A percentile compares a stretch with the other conserved stretches of the same genome.
These are phyloP conservation scores for Metschnikowia peoriensis DNA, from an alignment of 805 yeast genomes.

Conservation along the genomic window DNA sequence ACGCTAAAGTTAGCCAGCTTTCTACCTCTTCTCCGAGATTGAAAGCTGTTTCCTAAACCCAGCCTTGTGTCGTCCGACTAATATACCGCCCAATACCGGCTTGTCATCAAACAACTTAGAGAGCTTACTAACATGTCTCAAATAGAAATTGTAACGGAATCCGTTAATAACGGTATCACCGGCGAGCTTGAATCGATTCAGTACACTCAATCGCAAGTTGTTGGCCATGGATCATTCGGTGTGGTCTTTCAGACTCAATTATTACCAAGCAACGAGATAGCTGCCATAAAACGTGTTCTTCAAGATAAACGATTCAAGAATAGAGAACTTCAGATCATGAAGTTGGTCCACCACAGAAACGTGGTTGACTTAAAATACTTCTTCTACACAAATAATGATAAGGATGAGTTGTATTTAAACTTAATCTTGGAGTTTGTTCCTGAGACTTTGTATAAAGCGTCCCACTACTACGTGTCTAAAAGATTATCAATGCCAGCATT, in stretches of 20 bases:
- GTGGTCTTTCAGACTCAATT: constrained; percentile 90
- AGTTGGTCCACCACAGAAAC: constrained; percentile 78
- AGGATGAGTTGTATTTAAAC: constrained; percentile 79
- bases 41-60: too few species aligned
- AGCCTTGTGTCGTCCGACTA: too few species aligned
- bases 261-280: constrained; percentile 68
- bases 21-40: not conserved
- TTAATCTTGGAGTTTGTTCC: constrained; percentile 90
- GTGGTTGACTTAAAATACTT: constrained; percentile 85
- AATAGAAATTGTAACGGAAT: constrained; percentile 54
- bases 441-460: constrained; percentile 90
- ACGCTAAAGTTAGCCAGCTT: not conserved
- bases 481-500: constrained; percentile 80
- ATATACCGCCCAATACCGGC: not conserved
- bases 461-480: constrained; percentile 75
- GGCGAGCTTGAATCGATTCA: constrained; percentile 62
- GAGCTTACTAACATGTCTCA: constrained; percentile 41
- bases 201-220: constrained; percentile 82
- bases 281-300: constrained; percentile 93
- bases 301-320: constrained; percentile 94
- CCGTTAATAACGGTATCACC: constrained; percentile 69
- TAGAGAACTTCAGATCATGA: constrained; percentile 95
- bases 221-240: constrained; percentile 99
- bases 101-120: not conserved
- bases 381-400: constrained; percentile 74